A percentile compares a stretch with the other conserved stretches of the same genome.
Conservation (phyloP, 169 alveolate genomes). For the Neospora caninum region DNA sequence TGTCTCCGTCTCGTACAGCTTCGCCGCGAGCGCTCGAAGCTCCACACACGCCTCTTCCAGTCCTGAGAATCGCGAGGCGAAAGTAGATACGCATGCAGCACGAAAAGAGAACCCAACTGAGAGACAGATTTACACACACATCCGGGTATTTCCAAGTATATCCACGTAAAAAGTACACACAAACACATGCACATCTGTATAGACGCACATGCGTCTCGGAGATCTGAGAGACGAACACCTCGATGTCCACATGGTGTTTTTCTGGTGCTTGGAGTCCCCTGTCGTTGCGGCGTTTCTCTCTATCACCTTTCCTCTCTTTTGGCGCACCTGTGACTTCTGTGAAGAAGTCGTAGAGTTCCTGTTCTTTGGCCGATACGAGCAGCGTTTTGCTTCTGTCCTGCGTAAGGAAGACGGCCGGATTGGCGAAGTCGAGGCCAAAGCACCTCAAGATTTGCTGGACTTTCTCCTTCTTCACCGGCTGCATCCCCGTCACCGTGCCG, state of each 20-base stretch:
- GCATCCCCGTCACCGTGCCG: neutral
- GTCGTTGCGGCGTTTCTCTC: no score
- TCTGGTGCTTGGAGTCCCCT: no score
- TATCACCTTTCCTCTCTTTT: neutral
- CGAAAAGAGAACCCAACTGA: neutral
- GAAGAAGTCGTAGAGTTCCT: slow-evolving; percentile 26
- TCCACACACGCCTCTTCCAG: neutral
- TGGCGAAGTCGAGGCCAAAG: slow-evolving; percentile 22
- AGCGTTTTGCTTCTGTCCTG: slow-evolving; percentile 45
- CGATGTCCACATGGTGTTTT: no score
- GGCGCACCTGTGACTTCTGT: slow-evolving; percentile 14
- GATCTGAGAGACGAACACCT: no score
- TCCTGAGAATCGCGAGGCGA: neutral
- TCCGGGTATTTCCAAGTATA: no score
- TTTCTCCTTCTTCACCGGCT: slow-evolving; percentile 31
- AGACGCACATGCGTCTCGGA: no score
- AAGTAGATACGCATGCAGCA: neutral
- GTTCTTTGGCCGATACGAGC: neutral
- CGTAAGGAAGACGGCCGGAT: slow-evolving; percentile 42
- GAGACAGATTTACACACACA: neutral
- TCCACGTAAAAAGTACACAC: no score
- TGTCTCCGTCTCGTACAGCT: slow-evolving; percentile 3
- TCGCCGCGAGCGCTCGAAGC: neutral
- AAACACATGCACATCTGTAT: no score
- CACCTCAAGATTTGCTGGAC: neutral